Conservation (phyloP, 129 eudicot species). For the Logfia minima region DNA sequence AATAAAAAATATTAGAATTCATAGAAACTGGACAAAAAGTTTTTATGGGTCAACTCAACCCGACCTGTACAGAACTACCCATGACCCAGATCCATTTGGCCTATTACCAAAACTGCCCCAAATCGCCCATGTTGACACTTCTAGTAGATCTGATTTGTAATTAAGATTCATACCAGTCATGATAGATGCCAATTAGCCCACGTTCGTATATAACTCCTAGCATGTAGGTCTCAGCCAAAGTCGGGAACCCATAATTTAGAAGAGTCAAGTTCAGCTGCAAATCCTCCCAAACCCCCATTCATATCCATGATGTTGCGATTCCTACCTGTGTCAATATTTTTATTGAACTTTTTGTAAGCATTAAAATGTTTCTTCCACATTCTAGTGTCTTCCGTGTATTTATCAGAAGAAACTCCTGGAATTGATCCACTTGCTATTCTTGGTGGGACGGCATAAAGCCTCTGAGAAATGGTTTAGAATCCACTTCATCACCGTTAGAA, state of each 20-base stretch:
- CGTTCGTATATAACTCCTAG: conserved; percentile 36
- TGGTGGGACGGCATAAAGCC: conserved; percentile 36
- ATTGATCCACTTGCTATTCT: conserved; percentile 29
- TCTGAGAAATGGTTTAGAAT: conserved; percentile 27
- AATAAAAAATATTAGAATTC: too few relatives aligned
- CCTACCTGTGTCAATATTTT: conserved; percentile 26
- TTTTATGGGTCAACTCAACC: background rate
- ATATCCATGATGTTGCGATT: conserved; percentile 25
- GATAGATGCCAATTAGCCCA: conserved; percentile 35
- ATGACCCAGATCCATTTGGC: background rate
- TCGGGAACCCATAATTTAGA: conserved; percentile 38
- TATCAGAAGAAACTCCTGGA: conserved; percentile 35
- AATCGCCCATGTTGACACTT: background rate
- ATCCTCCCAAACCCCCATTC: conserved; percentile 30
- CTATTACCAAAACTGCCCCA: background rate
- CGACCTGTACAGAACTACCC: background rate
- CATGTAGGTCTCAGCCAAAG: conserved; percentile 28
- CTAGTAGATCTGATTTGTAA: background rate
- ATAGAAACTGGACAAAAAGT: background rate
- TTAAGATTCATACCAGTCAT: conserved; percentile 27
- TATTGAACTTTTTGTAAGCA: conserved; percentile 25
- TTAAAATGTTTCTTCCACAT: conserved; percentile 37
- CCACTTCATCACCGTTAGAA: conserved; percentile 1
- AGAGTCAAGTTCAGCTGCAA: conserved; percentile 35
- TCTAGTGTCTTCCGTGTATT: conserved; percentile 23